A percentile compares a stretch with the other conserved stretches of the same genome.
Conservation (phyloP, 805 yeast genomes). For the Kurtzmaniella cleridarum region DNA sequence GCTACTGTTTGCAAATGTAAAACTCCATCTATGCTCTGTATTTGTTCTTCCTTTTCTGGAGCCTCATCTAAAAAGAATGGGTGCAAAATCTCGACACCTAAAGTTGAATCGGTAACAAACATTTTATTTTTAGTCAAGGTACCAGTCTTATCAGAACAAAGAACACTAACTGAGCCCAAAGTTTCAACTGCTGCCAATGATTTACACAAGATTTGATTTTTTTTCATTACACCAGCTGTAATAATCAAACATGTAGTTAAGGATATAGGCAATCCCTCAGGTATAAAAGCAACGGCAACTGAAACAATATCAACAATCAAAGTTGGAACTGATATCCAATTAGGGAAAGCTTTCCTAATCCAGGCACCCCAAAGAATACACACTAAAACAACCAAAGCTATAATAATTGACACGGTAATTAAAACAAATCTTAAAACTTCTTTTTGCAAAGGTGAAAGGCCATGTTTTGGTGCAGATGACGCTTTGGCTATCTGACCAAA, state of each 20-base stretch:
- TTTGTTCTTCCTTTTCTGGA: constrained; percentile 13
- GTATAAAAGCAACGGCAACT: constrained; percentile 45
- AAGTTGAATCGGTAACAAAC: constrained; percentile 28
- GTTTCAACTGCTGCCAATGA: constrained; percentile 48
- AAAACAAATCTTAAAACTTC: constrained; percentile 35
- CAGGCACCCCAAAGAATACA: constrained; percentile 40
- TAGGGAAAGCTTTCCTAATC: constrained; percentile 31
- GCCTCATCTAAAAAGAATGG: constrained; percentile 5
- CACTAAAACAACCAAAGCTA: constrained; percentile 24
- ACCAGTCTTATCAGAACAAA: constrained; percentile 41
- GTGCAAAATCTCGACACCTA: constrained; percentile 7
- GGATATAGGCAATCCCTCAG: constrained; percentile 49
- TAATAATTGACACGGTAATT: constrained; percentile 17
- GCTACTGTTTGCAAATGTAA: constrained; percentile 17
- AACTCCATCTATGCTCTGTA: constrained; percentile 7
- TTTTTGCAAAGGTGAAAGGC: constrained; percentile 37
- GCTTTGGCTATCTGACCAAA: constrained; percentile 43
- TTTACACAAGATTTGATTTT: constrained; percentile 40
- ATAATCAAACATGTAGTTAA: constrained; percentile 45
- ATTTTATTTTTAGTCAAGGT: constrained; percentile 48
- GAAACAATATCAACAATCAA: constrained; percentile 41
- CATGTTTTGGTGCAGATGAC: constrained; percentile 34
- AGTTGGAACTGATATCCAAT: constrained; percentile 37
- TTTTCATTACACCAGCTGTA: constrained; percentile 43
- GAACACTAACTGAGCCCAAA: constrained; percentile 48